Evolutionary conservation across 306 rosid species (phyloP).

Genomic region (Neltuma alba): DNA sequence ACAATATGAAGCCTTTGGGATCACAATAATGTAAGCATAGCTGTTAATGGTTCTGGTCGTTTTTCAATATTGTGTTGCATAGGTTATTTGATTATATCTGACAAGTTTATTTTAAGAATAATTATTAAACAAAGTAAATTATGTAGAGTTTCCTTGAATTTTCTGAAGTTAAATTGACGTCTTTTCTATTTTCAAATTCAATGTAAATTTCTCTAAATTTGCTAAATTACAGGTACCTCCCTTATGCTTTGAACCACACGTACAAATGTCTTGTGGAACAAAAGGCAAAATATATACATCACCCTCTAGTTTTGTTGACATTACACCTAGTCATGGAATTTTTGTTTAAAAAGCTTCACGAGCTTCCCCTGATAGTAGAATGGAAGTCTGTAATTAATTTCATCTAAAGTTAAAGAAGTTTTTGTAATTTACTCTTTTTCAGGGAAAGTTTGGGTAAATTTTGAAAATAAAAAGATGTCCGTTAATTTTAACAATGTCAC

Average conservation of each 20-base stretch:
- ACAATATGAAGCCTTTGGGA: slow-evolving; percentile 11
- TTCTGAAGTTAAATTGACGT: background rate
- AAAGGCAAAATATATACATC: background rate
- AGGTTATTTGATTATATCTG: background rate
- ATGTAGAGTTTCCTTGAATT: background rate
- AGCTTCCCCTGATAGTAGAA: background rate
- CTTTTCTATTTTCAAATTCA: too few relatives aligned
- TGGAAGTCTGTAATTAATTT: background rate
- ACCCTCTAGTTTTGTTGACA: background rate
- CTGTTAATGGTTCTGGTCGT: background rate
- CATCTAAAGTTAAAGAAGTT: background rate
- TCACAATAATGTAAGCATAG: slow-evolving; percentile 42
- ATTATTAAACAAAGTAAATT: background rate
- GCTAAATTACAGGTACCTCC: background rate
- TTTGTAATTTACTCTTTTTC: background rate
- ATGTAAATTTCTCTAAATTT: too few relatives aligned
- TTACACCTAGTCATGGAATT: background rate
- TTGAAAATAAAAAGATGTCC: background rate
- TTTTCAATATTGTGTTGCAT: background rate
- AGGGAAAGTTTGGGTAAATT: background rate
- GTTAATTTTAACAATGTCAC: background rate
- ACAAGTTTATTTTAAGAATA: too few relatives aligned
- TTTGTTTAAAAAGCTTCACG: too few relatives aligned
- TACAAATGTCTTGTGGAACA: background rate
- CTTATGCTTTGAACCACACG: background rate